Evolutionary conservation across 106 monocot genomes (phyloP).

Genomic region (Alisma plantagoaquatica): DNA sequence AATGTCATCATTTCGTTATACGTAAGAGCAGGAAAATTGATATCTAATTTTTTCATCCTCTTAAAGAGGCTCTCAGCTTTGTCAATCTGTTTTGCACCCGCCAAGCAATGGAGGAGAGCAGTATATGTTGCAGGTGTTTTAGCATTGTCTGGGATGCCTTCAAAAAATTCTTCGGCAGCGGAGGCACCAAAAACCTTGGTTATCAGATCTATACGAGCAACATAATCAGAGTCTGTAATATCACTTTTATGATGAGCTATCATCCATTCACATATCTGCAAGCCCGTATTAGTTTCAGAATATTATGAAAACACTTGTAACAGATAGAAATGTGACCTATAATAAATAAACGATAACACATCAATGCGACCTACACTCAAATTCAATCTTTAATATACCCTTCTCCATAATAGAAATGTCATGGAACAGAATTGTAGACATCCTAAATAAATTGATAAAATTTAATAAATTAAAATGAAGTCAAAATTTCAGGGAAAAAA

Average conservation of each 20-base stretch:
- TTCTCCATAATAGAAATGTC: no score
- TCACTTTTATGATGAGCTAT: conserved; percentile 54
- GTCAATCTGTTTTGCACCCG: conserved; percentile 47
- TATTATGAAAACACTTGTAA: no score
- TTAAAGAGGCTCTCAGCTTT: conserved; percentile 70
- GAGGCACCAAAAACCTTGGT: conserved; percentile 75
- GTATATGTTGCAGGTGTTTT: conserved; percentile 64
- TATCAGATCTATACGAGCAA: conserved; percentile 68
- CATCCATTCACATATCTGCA: conserved; percentile 97
- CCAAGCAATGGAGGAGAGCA: conserved; percentile 82
- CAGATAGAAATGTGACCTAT: no score
- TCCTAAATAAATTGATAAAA: no score
- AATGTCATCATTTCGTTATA: conserved; percentile 99
- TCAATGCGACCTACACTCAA: no score
- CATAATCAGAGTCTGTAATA: conserved; percentile 62
- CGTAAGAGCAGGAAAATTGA: conserved; percentile 23
- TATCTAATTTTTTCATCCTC: conserved; percentile 43
- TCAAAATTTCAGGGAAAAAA: no score
- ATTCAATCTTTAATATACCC: no score
- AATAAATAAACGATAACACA: no score
- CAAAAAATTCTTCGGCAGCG: conserved; percentile 91
- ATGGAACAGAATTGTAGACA: no score
- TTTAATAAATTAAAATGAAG: no score
- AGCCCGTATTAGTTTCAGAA: conserved; percentile 17
- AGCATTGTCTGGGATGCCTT: conserved; percentile 47